Base-by-base conservation (phyloP, 2,329 filamentous ascomycete genomes). In the Aspergillus brasiliensis region DNA sequence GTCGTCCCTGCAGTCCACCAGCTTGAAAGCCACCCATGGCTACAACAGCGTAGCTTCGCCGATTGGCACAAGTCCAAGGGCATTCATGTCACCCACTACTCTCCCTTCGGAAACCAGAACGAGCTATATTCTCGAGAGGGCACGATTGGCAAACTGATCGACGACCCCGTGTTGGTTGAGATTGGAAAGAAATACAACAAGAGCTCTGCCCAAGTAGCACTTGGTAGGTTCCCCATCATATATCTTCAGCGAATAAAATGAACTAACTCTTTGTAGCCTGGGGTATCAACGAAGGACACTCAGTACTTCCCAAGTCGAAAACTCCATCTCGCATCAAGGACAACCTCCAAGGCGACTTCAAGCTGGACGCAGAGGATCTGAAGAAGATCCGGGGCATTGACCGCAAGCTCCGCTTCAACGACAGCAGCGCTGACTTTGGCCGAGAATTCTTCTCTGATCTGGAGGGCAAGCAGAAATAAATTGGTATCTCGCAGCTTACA, bases 371-470 rank as follows among this genome's bases (percentile, higher is more conserved):
- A 0, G 83, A 83, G 53, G 87, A 90, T 67, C 73, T 89, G 66
- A 73, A 82, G 68, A 83, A 81, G 74, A 83, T 87, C 54, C 75
- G 80, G 40, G 67, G 62, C 0, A 76, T 88, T 19, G 85, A 89
- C 69, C 86, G 83, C 75, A 87, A 87, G 73, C 48, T 86, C 64
- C 77, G 86, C 44, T 88, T 88, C 69, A 88, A 88, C 58, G 85
- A 88, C 69, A 81, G 84, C 4, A 83, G 79, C 46, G 75, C 69
- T 6, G 76, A 74, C 21, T 88, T 88, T 75, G 81, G 84, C 3
- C 85, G 82, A 72, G 75, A 84, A 7, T 86, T 87, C 65, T 88
- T 85, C 64, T 65, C 70, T 1, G 85, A 86, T 71, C 67, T 88
- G 57, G 86, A 88, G 55, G 85, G 85, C 3, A 85, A 85, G 31